Evolutionary conservation across 2,329 filamentous ascomycete genomes (phyloP).

Genomic region (Parastagonospora nodorum): DNA sequence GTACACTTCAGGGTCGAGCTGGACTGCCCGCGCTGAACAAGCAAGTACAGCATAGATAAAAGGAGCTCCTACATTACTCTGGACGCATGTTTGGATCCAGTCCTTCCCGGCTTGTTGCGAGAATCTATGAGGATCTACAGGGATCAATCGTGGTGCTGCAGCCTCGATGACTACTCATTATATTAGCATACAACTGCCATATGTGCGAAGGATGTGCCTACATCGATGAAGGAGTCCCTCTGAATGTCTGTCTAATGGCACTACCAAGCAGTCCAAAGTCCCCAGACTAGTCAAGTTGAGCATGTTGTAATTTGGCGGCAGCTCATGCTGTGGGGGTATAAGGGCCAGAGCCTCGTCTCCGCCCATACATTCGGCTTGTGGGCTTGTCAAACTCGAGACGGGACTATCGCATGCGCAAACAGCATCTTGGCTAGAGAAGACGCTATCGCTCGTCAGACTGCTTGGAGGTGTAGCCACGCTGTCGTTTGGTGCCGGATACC

Average conservation of each 20-base stretch:
- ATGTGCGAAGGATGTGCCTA: conserved; percentile 15
- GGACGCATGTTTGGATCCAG: conserved; percentile 33
- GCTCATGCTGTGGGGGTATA: conserved; percentile 1
- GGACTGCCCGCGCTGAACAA: conserved; percentile 19
- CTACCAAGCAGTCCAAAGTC: conserved; percentile 32
- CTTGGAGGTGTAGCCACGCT: conserved; percentile 17
- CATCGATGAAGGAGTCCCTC: conserved; percentile 33
- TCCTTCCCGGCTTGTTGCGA: conserved; percentile 24
- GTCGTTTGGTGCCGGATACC: conserved; percentile 6
- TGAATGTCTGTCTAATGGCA: conserved; percentile 23
- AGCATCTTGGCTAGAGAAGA: conserved; percentile 13
- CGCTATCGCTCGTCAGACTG: conserved; percentile 21
- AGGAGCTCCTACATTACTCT: conserved; percentile 28
- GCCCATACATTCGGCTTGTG: conserved; percentile 18
- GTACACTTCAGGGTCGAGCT: conserved; percentile 29
- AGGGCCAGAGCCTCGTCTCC: conserved; percentile 16
- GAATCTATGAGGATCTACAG: conserved; percentile 29
- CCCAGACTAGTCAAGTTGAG: conserved; percentile 20
- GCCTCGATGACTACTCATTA: conserved; percentile 24
- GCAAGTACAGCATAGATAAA: conserved; percentile 40
- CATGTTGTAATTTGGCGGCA: conserved; percentile 9
- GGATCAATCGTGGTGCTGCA: conserved; percentile 28
- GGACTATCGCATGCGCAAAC: conserved; percentile 18
- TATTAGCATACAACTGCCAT: neutral
- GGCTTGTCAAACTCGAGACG: conserved; percentile 16